Evolutionary conservation across 2,329 filamentous ascomycete genomes (phyloP), one percentile per base, ranked within the genome.

Genomic region (Myriosclerotinia scirpicola): DNA sequence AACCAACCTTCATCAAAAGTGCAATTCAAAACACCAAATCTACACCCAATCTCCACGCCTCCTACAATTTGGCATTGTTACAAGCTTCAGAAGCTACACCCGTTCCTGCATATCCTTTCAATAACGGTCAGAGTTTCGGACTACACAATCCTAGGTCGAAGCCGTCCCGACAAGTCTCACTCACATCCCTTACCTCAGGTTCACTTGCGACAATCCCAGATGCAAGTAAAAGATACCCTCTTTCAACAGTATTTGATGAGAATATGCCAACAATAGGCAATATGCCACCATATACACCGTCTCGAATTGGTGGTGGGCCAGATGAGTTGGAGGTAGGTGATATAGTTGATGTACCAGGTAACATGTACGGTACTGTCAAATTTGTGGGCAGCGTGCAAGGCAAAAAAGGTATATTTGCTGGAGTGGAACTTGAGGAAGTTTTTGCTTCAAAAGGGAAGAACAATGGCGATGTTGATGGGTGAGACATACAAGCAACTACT

Each of bases 401-500:
- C 70, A 97, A 97, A 81, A 92, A 90, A 72, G 95, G 95, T 61
- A 85, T 86, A 26, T 99, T 99, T 81, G 93, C 92, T 42, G 95
- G 95, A 55, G 91, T 99, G 46, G 95, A 99, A 79, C 83, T 99
- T 70, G 87, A 89, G 74, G 82, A 86, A 64, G 91, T 96, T 72
- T 96, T 90, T 80, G 91, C 93, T 44, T 79, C 84, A 62, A 87
- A 90, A 76, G 95, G 95, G 44, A 99, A 99, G 83, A 99, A 99
- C 76, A 96, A 86, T 74, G 95, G 95, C 70, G 93, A 97, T 78
- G 95, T 98, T 65, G 94, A 98, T 73, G 95, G 94, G 91, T 94
- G 83, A 79, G 86, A 77, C 69, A 71, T 54, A 75, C 70, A 71
- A 71, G 70, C 68, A 68, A 65, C 63, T 59, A 54, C 67, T 46